Conservation (phyloP, 768 basidiomycete genomes). For the Psilocybe cyanescens region DNA sequence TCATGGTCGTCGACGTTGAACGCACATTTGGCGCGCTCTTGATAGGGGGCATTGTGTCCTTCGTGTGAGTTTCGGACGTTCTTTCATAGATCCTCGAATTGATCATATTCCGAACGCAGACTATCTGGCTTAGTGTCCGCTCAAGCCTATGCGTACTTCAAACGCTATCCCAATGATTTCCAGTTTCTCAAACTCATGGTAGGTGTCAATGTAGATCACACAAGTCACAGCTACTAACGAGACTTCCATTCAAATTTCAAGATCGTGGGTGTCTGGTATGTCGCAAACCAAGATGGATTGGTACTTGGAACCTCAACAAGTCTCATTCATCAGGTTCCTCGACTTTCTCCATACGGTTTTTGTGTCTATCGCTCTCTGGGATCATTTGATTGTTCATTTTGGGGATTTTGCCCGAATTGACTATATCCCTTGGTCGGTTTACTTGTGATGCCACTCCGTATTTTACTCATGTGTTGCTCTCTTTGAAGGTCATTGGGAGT, state of each 20-base stretch:
- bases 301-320: background rate
- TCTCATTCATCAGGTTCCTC: conserved; percentile 21
- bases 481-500: conserved; percentile 41
- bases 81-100: background rate
- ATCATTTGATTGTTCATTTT: conserved; percentile 45
- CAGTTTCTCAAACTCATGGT: conserved; percentile 35
- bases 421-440: conserved; percentile 45
- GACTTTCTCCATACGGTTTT: conserved; percentile 45
- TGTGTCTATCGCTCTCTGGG: conserved; percentile 43
- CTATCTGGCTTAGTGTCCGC: conserved; percentile 43
- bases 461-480: background rate
- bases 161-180: conserved; percentile 36
- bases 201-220: conserved; percentile 8
- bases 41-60: conserved; percentile 40
- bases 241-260: conserved; percentile 4
- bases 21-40: conserved; percentile 44
- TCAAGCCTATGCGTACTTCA: conserved; percentile 43
- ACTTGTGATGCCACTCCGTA: background rate
- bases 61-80: conserved; percentile 30
- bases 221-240: background rate
- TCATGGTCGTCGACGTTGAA: conserved; percentile 24
- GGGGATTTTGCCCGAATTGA: conserved; percentile 42
- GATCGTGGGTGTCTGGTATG: conserved; percentile 26
- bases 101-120: conserved; percentile 19
- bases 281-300: background rate